A percentile compares a stretch with the other conserved stretches of the same genome.
These are phyloP conservation scores for Chytriomyces sp. DNA, from an alignment of 192 early-diverging fungal species.

Conservation along the genomic window DNA sequence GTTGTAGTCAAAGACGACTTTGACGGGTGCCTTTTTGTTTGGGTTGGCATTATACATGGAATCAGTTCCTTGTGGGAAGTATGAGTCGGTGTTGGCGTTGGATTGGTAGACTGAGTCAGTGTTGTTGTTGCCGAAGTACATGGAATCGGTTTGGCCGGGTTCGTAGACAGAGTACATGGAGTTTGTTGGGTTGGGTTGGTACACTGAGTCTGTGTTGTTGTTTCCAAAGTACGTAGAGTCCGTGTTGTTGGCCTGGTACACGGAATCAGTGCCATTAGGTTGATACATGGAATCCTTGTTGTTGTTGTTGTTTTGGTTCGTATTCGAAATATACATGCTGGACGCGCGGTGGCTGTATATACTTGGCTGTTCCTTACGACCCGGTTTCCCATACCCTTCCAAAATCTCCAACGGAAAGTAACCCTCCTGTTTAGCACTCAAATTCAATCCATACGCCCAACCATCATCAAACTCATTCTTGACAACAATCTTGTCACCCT, in stretches of 20 bases:
- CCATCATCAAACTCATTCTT: slow-evolving; percentile 43
- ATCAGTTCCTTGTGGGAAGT: not conserved
- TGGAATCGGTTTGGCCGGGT: not conserved
- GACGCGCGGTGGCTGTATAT: not conserved
- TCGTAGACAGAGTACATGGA: not conserved
- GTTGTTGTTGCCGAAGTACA: not conserved
- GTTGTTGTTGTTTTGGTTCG: no score
- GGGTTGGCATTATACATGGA: not conserved
- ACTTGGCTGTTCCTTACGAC: not conserved
- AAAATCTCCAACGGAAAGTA: slow-evolving; percentile 50
- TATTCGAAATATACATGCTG: slow-evolving; percentile 1
- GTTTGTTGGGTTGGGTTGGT: not conserved
- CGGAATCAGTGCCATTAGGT: no score
- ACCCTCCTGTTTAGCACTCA: slow-evolving; percentile 53
- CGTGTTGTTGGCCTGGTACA: no score
- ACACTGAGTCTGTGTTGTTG: no score
- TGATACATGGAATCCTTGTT: no score
- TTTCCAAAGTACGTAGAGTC: no score
- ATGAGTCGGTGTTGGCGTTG: no score
- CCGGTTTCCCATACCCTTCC: not conserved
- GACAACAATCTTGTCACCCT: slow-evolving; percentile 10
- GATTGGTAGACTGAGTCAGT: not conserved
- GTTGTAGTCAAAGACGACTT: slow-evolving; percentile 19
- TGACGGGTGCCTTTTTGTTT: not conserved
- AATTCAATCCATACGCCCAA: slow-evolving; percentile 49